Percentiles rank a stretch among this genome's conserved stretches.
phyloP scores from a whole-genome alignment of 106 monocot genomes.

The Cymbidium sinense region DNA sequence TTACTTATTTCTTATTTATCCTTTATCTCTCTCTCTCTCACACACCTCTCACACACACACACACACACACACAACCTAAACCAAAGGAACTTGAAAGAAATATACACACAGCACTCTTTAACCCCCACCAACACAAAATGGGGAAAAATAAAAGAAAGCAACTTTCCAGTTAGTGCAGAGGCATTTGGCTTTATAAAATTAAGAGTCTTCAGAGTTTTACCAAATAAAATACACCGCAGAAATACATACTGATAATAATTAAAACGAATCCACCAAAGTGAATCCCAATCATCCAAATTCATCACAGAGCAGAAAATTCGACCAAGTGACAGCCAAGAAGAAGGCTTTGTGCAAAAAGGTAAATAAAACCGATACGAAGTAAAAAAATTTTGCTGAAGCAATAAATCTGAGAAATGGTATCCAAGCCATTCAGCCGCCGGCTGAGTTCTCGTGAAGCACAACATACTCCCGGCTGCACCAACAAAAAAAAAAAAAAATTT shows the following conservation, averaged over 20 bases:
- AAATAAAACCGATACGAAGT: neutral
- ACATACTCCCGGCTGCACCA: constrained; percentile 11
- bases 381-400: neutral
- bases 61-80: no score
- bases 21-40: no score
- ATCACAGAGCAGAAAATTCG: neutral
- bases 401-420: neutral
- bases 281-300: neutral
- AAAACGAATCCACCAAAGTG: neutral
- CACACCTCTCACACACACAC: no score
- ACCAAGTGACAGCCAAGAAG: neutral
- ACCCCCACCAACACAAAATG: no score
- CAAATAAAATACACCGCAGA: neutral
- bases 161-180: no score
- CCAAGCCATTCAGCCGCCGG: neutral
- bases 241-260: neutral
- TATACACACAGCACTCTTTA: no score
- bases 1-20: no score
- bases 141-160: no score
- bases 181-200: no score
- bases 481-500: neutral
- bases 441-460: constrained; percentile 9
- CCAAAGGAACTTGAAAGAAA: no score
- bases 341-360: no score
- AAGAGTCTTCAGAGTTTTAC: neutral